Base-by-base conservation (phyloP, 768 basidiomycete genomes). In the Strobilomyces echinocephalus region DNA sequence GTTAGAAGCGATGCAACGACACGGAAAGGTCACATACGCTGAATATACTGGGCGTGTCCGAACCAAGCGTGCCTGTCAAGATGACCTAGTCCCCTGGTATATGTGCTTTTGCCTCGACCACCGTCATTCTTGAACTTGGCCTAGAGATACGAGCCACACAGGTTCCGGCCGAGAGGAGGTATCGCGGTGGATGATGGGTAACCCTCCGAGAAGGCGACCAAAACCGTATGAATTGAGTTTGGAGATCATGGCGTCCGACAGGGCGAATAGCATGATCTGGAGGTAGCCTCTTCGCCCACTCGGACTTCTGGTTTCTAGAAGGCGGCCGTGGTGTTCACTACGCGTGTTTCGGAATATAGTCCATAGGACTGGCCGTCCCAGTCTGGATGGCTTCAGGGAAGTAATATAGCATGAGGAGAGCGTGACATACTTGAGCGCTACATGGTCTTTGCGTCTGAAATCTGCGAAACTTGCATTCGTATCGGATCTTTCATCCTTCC, bases 401-500 rank as follows among this genome's bases (percentile, higher is more conserved):
- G 54, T 15, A 18, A 6, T 4, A 6, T 30, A 53, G 28, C 3
- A 55, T 52, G 44, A 46, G 31, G 42, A 58, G 33, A 11, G 20
- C 34, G 8, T 9, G 55, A 75, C 85, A 59, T 59, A 95, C 93
- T 93, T 94, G 55, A 95, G 74, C 1, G 95, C 92, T 9, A 93
- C 86, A 62, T 97, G 94, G 54, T 90, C 82, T 68, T 98, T 95
- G 12, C 90, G 84, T 53, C 95, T 74, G 64, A 97, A 93, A 70
- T 99, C 95, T 0, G 95, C 93, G 69, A 97, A 98, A 61, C 72
- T 98, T 99, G 76, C 93, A 98, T 66, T 97, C 95, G 64, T 97
- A 97, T 30, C 97, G 77, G 18, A 95, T 93, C 0, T 89, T 91
- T 95, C 95, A 99, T 0, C 95, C 95, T 69, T 91, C 86, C 1